Evolutionary conservation across 805 yeast genomes (phyloP), one percentile per base, ranked within the genome.

Genomic region (Ogataea minuta): DNA sequence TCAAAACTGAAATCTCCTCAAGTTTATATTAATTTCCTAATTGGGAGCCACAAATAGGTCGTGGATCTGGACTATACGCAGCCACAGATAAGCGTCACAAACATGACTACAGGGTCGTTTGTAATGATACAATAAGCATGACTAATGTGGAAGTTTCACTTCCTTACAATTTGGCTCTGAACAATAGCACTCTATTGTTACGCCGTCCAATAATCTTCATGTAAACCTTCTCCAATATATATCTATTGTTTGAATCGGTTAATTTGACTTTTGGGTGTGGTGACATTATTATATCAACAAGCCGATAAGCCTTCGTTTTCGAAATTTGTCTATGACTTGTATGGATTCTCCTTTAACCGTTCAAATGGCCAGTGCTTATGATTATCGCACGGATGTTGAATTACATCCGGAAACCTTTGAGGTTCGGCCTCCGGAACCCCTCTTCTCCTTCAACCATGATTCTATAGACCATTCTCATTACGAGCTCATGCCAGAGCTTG

Each of bases 241-340:
- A 31, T 25, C 15, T 27, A 39, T 39, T 39, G 37, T 39, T 28
- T 30, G 20, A 28, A 39, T 12, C 28, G 37, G 42, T 36, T 32
- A 32, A 39, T 28, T 28, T 39, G 11, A 39, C 26, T 34, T 26
- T 24, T 38, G 32, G 15, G 23, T 28, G 36, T 23, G 33, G 37
- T 39, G 42, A 39, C 42, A 33, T 17, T 39, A 27, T 39, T 39
- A 27, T 39, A 39, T 39, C 42, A 39, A 33, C 42, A 39, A 20
- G 30, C 37, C 36, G 42, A 39, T 39, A 39, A 39, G 42, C 36
- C 37, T 28, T 19, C 36, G 17, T 6, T 19, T 24, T 26, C 23
- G 31, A 37, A 37, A 31, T 19, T 37, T 21, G 11, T 31, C 28
- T 23, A 31, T 31, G 36, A 26, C 21, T 26, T 15, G 31, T 31